phyloP scores from a whole-genome alignment of 2,329 filamentous ascomycete genomes.

The Alternaria triticimaculans region DNA sequence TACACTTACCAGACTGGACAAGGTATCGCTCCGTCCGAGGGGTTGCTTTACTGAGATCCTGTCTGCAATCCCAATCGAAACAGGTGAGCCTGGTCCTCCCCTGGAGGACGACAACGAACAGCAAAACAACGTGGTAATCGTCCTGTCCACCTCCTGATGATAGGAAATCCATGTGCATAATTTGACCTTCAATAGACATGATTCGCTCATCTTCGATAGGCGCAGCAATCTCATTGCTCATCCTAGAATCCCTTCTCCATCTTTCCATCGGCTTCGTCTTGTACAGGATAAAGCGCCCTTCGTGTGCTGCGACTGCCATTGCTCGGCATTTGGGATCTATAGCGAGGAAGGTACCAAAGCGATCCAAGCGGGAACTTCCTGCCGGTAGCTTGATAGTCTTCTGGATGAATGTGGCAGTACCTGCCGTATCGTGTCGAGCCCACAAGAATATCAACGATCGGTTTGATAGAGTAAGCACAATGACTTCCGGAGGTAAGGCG shows the following conservation, averaged over 20 bases:
- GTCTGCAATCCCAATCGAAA: constrained; percentile 62
- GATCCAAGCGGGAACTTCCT: constrained; percentile 59
- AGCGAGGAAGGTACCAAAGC: constrained; percentile 71
- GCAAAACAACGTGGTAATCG: constrained; percentile 75
- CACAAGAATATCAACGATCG: constrained; percentile 80
- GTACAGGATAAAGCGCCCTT: constrained; percentile 74
- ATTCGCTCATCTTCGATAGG: constrained; percentile 65
- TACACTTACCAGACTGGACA: constrained; percentile 34
- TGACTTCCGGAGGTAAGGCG: constrained; percentile 72
- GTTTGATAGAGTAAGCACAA: constrained; percentile 77
- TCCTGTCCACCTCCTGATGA: constrained; percentile 70
- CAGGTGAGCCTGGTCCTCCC: constrained; percentile 56
- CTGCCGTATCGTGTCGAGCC: constrained; percentile 57
- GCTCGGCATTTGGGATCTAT: constrained; percentile 75
- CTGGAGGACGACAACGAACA: constrained; percentile 63
- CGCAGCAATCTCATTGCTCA: constrained; percentile 52
- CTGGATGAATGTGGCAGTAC: constrained; percentile 65
- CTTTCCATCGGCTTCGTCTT: constrained; percentile 66
- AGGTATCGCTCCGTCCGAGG: constrained; percentile 35
- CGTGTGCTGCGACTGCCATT: constrained; percentile 73
- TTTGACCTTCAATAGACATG: constrained; percentile 66
- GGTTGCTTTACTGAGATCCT: constrained; percentile 35
- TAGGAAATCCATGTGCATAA: constrained; percentile 87
- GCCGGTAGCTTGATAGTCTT: constrained; percentile 66
- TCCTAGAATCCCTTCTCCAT: constrained; percentile 56